These are phyloP conservation scores for Hypoxylon lienhwacheense DNA, from an alignment of 495 filamentous ascomycete species.

Conservation along the genomic window DNA sequence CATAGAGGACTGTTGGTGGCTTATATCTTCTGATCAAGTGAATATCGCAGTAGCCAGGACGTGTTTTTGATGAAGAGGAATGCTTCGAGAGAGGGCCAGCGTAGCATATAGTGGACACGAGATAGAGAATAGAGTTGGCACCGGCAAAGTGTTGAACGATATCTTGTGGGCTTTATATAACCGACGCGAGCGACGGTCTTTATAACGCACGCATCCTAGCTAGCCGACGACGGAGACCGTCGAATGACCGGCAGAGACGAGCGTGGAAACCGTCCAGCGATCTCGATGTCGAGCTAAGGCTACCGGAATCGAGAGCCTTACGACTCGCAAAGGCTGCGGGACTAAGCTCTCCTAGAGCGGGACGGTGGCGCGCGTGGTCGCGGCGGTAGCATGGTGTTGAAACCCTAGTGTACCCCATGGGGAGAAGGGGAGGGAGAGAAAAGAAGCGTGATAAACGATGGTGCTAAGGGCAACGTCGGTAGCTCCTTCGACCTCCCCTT, in stretches of 20 bases:
- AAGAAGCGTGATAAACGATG: no score
- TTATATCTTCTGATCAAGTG: neutral
- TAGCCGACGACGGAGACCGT: constrained; percentile 8
- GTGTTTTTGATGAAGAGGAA: constrained; percentile 1
- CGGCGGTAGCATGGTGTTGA: no score
- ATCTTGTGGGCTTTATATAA: neutral
- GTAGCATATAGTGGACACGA: constrained; percentile 4
- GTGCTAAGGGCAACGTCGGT: no score
- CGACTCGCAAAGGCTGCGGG: no score
- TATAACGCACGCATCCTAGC: constrained; percentile 17
- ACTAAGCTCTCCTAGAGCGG: neutral
- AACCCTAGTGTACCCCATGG: constrained; percentile 11
- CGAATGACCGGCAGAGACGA: neutral
- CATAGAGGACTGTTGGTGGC: no score
- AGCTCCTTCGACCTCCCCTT: no score
- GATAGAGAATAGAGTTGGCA: constrained; percentile 17
- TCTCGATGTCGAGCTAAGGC: constrained; percentile 1
- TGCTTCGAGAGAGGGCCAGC: neutral
- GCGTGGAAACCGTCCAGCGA: neutral
- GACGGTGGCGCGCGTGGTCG: no score
- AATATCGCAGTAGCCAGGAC: neutral
- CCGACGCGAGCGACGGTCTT: constrained; percentile 7
- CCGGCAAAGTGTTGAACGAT: constrained; percentile 9
- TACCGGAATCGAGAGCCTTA: constrained; percentile 4
- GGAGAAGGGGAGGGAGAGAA: neutral